Conservation (phyloP, 2,329 filamentous ascomycete genomes). For the Apiospora arundinis region DNA sequence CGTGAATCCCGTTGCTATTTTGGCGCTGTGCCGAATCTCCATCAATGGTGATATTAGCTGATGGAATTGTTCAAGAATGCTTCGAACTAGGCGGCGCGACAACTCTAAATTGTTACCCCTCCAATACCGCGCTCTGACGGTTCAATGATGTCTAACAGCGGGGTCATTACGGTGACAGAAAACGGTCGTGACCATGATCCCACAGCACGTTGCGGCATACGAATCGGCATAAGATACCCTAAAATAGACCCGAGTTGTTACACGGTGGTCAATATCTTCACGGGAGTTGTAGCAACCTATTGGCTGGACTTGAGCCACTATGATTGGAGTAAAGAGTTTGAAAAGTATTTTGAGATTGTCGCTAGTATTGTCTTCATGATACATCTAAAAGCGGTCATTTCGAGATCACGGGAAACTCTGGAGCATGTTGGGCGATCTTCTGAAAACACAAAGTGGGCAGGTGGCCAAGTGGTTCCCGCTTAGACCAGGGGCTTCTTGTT, state of each 20-base stretch:
- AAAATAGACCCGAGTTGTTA: neutral
- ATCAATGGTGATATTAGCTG: neutral
- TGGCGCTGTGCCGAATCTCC: neutral
- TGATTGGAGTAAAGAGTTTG: neutral
- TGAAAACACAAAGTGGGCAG: neutral
- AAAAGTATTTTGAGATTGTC: neutral
- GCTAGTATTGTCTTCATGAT: slow-evolving; percentile 3
- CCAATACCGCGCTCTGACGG: slow-evolving; percentile 1
- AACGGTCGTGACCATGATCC: neutral
- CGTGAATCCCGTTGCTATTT: neutral
- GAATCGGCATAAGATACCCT: neutral
- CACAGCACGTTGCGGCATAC: neutral
- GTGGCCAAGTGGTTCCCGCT: neutral
- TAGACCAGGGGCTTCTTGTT: slow-evolving; percentile 4
- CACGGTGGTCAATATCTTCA: neutral
- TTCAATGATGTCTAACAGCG: neutral
- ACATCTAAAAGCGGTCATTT: neutral
- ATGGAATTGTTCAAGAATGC: neutral
- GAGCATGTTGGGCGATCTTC: neutral
- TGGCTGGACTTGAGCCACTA: neutral
- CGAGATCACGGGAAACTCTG: neutral
- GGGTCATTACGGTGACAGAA: neutral
- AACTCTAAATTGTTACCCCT: slow-evolving; percentile 8
- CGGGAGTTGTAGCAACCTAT: neutral
- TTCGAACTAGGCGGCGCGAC: slow-evolving; percentile 3